phyloP scores from a whole-genome alignment of 106 monocot genomes.

The Iris macrosiphon region DNA sequence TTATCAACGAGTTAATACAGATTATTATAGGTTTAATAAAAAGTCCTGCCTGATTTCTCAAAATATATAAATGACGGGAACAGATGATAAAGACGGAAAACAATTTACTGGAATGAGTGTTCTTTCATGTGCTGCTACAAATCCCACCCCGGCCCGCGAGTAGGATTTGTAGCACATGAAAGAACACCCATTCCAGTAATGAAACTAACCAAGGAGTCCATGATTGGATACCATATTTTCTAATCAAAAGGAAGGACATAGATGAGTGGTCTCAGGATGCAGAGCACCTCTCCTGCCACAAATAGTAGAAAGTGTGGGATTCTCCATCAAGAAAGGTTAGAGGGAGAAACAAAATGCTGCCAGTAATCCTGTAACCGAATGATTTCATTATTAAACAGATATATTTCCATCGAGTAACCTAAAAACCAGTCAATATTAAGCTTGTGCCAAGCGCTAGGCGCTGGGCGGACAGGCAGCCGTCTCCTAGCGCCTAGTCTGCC shows the following conservation, averaged over 20 bases:
- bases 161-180: constrained; percentile 35
- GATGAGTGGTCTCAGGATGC: constrained; percentile 70
- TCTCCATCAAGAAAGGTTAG: constrained; percentile 22
- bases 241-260: constrained; percentile 87
- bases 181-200: constrained; percentile 57
- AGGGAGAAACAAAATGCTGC: too few species aligned
- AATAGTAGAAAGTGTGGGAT: constrained; percentile 42
- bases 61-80: neutral
- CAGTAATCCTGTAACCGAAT: too few species aligned
- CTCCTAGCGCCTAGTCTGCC: too few species aligned
- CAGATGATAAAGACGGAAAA: neutral
- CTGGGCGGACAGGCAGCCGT: too few species aligned
- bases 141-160: constrained; percentile 9
- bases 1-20: too few species aligned
- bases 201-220: constrained; percentile 94
- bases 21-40: too few species aligned
- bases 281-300: constrained; percentile 60
- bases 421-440: too few species aligned
- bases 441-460: too few species aligned
- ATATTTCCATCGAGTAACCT: too few species aligned
- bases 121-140: too few species aligned
- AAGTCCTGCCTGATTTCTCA: too few species aligned
- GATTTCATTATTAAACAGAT: too few species aligned
- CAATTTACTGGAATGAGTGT: neutral
- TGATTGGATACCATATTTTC: constrained; percentile 61